Evolutionary conservation across 257 asterid genomes (phyloP), one percentile per base, ranked within the genome.

Genomic region (Scutellaria barbata): DNA sequence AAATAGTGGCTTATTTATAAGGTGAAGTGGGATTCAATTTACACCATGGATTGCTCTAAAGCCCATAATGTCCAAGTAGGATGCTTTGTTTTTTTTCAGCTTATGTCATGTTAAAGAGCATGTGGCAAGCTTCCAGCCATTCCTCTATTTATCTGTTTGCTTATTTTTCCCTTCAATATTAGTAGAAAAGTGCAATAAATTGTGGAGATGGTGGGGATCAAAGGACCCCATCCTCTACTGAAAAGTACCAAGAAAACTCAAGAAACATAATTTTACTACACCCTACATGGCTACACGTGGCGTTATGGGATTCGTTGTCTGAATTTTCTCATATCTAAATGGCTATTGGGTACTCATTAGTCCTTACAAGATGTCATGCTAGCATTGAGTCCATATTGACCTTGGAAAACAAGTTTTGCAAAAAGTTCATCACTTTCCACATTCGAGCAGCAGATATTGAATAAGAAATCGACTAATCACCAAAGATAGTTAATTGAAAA

Each of bases 51-150:
- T 75, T 52, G 79, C 17, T 58, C n/a, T 51, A 10, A 11, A 60
- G 11, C 84, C 83, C 76, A 83, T 79, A 81, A 17, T 78, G 63
- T 80, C 74, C 77, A 66, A 80, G 79, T 72, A 35, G 76, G 82
- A 74, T 58, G 18, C 70, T 39, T 73, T 80, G 43, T 33, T 58
- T 57, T 41, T 72, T 72, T 58, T 30, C 75, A 67, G 78, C 74
- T 62, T 48, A 54, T 18, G 48, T 60, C 25, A 22, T 12, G 66
- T 48, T 48, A 9, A 8, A 64, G 55, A 51, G 47, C 43, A 68
- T 64, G 85, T 81, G 85, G 81, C 25, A 58, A n/a, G 68, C 10
- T 78, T 57, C 43, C 46, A 51, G 37, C 85, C 85, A 52, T 51
- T 74, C 69, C 66, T 71, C 11, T 54, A n/a, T 65, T 71, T 60